phyloP scores from a whole-genome alignment of 139 green algal species.

The Raphidocelis subcapitata region DNA sequence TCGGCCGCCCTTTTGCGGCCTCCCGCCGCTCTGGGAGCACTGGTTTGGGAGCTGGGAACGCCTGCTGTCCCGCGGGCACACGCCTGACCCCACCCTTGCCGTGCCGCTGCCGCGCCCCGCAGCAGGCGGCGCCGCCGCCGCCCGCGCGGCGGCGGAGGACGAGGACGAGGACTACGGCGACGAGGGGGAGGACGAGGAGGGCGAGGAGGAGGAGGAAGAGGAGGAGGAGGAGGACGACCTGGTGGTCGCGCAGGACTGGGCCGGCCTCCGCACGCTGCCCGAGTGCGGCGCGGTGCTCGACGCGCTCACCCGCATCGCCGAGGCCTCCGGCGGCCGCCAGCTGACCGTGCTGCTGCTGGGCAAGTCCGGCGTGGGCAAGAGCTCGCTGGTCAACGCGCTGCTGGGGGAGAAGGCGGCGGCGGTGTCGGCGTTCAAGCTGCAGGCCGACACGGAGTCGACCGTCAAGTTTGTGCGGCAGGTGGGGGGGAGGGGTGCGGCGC shows the following conservation, averaged over 20 bases:
- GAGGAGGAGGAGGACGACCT: constrained; percentile 6
- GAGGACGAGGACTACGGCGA: constrained; percentile 6
- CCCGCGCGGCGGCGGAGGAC: background rate
- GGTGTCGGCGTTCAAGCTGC: constrained; percentile 64
- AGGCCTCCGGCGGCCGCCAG: constrained; percentile 35
- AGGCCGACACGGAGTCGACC: constrained; percentile 50
- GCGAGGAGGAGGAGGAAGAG: constrained; percentile 2
- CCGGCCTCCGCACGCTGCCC: constrained; percentile 30
- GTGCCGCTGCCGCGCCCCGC: too few species aligned
- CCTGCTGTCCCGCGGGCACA: too few species aligned
- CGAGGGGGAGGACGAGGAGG: background rate
- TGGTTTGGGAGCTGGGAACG: too few species aligned
- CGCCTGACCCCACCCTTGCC: too few species aligned
- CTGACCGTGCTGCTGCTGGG: constrained; percentile 55
- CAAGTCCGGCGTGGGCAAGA: constrained; percentile 53
- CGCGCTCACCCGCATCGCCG: constrained; percentile 30
- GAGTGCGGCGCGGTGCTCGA: constrained; percentile 29
- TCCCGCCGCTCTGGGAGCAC: too few species aligned
- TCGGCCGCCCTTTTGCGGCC: too few species aligned
- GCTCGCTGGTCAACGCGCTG: constrained; percentile 58
- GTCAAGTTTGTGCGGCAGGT: constrained; percentile 40
- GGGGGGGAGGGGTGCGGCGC: constrained; percentile 35
- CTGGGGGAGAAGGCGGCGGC: constrained; percentile 56
- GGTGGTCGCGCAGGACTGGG: constrained; percentile 35
- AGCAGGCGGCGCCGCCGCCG: too few species aligned